Conservation (phyloP, 805 yeast genomes). For the Saturnispora hagleri region DNA sequence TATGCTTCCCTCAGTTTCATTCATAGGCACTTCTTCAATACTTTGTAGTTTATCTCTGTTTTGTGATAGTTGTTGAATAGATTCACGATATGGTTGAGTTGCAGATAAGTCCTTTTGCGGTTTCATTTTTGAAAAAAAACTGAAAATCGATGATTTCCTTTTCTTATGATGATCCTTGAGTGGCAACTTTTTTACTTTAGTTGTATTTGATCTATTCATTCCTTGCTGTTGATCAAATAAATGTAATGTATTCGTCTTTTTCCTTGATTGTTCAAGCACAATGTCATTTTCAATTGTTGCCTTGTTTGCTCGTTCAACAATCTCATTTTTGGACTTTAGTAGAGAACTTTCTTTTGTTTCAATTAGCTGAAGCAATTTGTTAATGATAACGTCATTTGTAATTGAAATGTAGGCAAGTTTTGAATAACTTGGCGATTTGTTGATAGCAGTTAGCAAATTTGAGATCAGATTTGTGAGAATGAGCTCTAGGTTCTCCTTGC, state of each 20-base stretch:
- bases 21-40: background rate
- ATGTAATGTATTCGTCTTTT: background rate
- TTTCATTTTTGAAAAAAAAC: background rate
- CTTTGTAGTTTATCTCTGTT: background rate
- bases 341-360: background rate
- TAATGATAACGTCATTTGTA: conserved; percentile 22
- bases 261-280: background rate
- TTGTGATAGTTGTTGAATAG: background rate
- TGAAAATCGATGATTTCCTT: conserved; percentile 4
- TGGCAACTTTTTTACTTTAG: conserved; percentile 3
- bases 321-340: background rate
- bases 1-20: conserved; percentile 13
- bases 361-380: conserved; percentile 8
- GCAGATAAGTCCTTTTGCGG: background rate
- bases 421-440: conserved; percentile 24
- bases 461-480: conserved; percentile 30
- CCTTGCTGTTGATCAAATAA: background rate
- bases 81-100: background rate
- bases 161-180: background rate
- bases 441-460: background rate
- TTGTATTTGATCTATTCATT: conserved; percentile 7
- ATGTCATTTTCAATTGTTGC: conserved; percentile 9
- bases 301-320: conserved; percentile 10
- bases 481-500: conserved; percentile 27
- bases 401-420: conserved; percentile 22